phyloP scores from a whole-genome alignment of 2,329 filamentous ascomycete genomes.

The Clonostachys byssicola region DNA sequence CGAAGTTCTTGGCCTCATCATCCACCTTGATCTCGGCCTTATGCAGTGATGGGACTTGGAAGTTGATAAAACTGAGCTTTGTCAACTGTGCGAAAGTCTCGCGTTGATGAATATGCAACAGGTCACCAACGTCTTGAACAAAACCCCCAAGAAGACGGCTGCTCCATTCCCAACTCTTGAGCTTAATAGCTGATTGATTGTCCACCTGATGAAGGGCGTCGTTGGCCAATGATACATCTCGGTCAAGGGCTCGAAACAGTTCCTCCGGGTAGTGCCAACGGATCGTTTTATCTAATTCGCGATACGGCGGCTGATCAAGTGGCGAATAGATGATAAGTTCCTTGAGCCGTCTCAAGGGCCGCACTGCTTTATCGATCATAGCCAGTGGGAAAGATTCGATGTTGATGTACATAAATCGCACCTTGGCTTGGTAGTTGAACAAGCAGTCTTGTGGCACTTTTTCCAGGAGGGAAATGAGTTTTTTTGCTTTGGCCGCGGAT shows the following conservation, averaged over 20 bases:
- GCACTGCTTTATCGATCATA: conserved; percentile 48
- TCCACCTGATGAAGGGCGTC: not conserved
- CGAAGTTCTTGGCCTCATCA: conserved; percentile 20
- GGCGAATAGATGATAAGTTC: conserved; percentile 70
- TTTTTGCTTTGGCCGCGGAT: conserved; percentile 33
- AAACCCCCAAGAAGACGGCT: conserved; percentile 43
- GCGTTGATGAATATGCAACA: conserved; percentile 48
- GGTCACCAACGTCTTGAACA: conserved; percentile 38
- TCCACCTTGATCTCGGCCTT: conserved; percentile 23
- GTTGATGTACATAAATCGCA: conserved; percentile 67
- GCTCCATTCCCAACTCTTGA: conserved; percentile 60
- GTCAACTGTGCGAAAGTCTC: conserved; percentile 52
- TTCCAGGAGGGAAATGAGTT: conserved; percentile 50
- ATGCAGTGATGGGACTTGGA: conserved; percentile 48
- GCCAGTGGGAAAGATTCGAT: conserved; percentile 54
- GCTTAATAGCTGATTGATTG: conserved; percentile 13
- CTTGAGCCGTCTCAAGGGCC: conserved; percentile 60
- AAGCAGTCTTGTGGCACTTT: conserved; percentile 39
- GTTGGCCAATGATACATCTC: conserved; percentile 29
- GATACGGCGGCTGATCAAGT: conserved; percentile 64
- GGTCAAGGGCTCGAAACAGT: conserved; percentile 60
- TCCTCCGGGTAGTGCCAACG: conserved; percentile 67
- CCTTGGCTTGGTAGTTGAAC: conserved; percentile 66
- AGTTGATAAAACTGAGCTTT: conserved; percentile 59
- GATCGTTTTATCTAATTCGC: conserved; percentile 47